These are phyloP conservation scores for Heracleum sosnowskyi DNA, from an alignment of 129 eudicot species.

Conservation along the genomic window DNA sequence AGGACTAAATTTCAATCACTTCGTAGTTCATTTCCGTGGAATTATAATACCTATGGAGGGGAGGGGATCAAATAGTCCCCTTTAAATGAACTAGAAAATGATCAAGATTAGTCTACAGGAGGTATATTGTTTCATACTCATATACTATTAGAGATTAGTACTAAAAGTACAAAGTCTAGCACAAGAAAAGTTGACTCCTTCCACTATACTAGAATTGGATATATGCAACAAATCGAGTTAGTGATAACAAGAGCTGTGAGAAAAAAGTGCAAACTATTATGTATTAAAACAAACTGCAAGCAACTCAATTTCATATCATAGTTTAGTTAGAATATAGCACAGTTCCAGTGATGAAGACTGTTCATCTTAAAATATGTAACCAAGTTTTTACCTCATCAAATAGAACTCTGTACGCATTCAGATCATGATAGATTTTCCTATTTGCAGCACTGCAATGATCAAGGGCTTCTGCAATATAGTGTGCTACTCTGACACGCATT, in stretches of 20 bases:
- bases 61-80: neutral
- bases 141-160: neutral
- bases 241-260: neutral
- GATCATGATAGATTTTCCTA: constrained; percentile 79
- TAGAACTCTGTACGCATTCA: constrained; percentile 89
- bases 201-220: neutral
- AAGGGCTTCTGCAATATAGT: constrained; percentile 82
- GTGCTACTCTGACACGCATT: constrained; percentile 96
- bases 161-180: neutral
- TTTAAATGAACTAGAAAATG: neutral
- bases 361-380: neutral
- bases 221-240: neutral
- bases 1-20: neutral
- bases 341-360: neutral
- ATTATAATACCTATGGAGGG: neutral
- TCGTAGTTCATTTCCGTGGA: neutral
- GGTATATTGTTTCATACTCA: neutral
- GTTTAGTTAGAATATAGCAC: neutral
- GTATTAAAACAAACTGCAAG: neutral
- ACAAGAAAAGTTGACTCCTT: neutral
- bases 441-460: constrained; percentile 80
- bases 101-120: neutral
- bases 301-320: neutral
- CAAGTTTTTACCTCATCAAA: constrained; percentile 71
- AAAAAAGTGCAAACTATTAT: neutral